These are phyloP conservation scores for Deuterostichococcus epilithicus DNA, from an alignment of 139 green algal species.

Conservation along the genomic window DNA sequence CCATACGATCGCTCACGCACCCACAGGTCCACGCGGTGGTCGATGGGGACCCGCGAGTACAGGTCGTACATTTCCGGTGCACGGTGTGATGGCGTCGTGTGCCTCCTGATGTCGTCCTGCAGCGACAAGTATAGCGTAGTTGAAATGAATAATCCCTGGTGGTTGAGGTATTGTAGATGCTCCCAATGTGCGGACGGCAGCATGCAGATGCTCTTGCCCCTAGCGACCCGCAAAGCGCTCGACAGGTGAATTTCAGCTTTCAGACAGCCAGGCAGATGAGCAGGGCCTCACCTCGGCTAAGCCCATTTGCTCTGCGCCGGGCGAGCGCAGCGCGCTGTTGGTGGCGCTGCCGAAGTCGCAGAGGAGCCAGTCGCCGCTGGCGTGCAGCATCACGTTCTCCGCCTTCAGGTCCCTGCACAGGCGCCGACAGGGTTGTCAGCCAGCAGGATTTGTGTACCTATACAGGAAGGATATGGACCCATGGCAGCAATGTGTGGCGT, in stretches of 20 bases:
- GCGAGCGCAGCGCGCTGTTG: neutral
- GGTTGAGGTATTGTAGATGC: no score
- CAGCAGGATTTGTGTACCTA: neutral
- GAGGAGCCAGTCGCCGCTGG: slow-evolving; percentile 74
- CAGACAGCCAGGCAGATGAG: no score
- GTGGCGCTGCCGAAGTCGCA: slow-evolving; percentile 92
- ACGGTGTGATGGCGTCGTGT: slow-evolving; percentile 91
- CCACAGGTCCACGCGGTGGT: slow-evolving; percentile 81
- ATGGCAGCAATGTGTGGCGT: no score
- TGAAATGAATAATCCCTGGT: no score
- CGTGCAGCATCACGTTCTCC: slow-evolving; percentile 86
- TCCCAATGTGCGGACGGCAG: no score
- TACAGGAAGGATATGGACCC: neutral
- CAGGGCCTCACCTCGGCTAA: neutral
- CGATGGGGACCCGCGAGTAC: slow-evolving; percentile 64
- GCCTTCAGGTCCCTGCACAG: slow-evolving; percentile 82
- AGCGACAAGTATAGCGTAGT: slow-evolving; percentile 24
- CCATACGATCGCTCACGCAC: slow-evolving; percentile 33
- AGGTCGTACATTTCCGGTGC: slow-evolving; percentile 93
- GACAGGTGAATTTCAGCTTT: no score
- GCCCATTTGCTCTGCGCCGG: neutral
- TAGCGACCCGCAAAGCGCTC: no score
- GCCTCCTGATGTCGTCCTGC: slow-evolving; percentile 78
- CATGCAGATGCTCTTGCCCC: no score
- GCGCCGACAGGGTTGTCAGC: neutral